Evolutionary conservation across 208 protist genomes (phyloP).

Genomic region (Acanthamoeba divionensis): DNA sequence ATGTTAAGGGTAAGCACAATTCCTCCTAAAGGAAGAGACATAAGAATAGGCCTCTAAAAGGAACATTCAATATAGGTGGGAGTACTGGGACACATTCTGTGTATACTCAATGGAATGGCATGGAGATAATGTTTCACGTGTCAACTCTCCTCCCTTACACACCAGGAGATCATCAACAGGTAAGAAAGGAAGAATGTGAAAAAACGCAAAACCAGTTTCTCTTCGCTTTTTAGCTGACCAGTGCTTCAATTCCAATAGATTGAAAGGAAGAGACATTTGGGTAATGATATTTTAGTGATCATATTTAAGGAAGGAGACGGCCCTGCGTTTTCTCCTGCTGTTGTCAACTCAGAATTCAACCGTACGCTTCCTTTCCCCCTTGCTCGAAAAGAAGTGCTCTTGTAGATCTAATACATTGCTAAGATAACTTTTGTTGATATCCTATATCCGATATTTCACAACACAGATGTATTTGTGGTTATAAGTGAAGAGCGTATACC

Average conservation of each 20-base stretch:
- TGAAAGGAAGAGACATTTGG: neutral
- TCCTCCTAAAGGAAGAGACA: neutral
- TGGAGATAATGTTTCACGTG: constrained; percentile 46
- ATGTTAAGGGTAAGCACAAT: constrained; percentile 33
- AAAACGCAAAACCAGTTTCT: neutral
- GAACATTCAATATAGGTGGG: neutral
- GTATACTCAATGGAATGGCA: neutral
- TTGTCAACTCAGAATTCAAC: constrained; percentile 27
- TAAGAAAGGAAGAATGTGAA: too few relatives aligned
- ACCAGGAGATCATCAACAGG: constrained; percentile 40
- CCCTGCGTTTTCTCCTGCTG: neutral
- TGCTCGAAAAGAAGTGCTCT: neutral
- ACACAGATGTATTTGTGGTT: neutral
- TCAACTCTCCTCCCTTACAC: constrained; percentile 57
- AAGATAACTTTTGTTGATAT: neutral
- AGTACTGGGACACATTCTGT: constrained; percentile 37
- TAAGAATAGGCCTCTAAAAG: neutral
- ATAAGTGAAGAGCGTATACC: too few relatives aligned
- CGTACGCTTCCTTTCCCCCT: neutral
- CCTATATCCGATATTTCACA: neutral
- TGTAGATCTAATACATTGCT: neutral
- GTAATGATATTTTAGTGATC: constrained; percentile 24
- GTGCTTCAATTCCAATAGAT: neutral
- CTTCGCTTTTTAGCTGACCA: neutral
- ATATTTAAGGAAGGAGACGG: constrained; percentile 27